Evolutionary conservation across 139 green algal genomes (phyloP).

Genomic region (Chlamydomonas incerta): DNA sequence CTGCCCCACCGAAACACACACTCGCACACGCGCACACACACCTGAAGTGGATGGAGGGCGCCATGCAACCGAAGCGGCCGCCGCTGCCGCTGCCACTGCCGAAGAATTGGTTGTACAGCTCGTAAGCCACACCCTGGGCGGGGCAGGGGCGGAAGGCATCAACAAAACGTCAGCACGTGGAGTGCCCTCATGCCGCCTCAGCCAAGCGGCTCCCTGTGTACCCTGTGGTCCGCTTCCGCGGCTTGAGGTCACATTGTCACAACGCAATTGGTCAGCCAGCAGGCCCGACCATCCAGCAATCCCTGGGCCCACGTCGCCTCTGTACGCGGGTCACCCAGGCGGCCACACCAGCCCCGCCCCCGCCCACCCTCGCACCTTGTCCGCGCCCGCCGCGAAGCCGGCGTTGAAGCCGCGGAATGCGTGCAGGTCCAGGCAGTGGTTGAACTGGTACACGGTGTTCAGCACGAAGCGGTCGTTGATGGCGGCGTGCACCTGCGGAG

Average conservation of each 20-base stretch:
- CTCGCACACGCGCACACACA: not conserved
- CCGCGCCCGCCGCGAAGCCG: slow-evolving; percentile 43
- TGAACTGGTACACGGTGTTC: slow-evolving; percentile 46
- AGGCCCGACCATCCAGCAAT: no score
- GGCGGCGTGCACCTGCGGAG: slow-evolving; percentile 42
- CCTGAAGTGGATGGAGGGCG: slow-evolving; percentile 34
- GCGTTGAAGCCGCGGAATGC: slow-evolving; percentile 41
- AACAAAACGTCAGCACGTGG: no score
- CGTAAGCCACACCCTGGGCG: slow-evolving; percentile 44
- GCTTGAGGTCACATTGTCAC: no score
- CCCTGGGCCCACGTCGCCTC: no score
- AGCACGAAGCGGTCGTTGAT: slow-evolving; percentile 60
- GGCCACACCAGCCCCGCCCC: no score
- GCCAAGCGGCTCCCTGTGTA: no score
- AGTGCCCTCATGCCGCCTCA: no score
- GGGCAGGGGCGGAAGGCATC: no score
- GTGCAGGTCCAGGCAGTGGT: slow-evolving; percentile 38
- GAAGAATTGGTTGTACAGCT: slow-evolving; percentile 56
- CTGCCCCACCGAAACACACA: no score
- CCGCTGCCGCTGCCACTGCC: not conserved
- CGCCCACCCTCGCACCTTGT: slow-evolving; percentile 51
- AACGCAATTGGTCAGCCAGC: no score
- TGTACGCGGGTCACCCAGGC: no score
- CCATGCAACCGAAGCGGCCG: slow-evolving; percentile 33
- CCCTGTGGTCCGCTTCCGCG: no score